phyloP scores from a whole-genome alignment of 805 yeast genomes.

The Suhomyces pyralidae region DNA sequence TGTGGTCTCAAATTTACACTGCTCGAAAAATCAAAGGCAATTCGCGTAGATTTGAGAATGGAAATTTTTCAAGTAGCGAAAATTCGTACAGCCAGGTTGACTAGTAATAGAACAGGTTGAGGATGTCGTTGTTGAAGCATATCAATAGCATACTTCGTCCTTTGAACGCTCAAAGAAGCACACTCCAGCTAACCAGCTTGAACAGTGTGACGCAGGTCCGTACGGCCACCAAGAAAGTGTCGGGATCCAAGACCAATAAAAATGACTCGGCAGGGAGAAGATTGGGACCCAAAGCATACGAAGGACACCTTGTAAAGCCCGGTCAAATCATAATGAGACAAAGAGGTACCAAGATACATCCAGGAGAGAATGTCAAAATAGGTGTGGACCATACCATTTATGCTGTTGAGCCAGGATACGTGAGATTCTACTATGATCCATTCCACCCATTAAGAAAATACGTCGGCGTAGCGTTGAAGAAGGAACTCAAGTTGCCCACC shows the following conservation, averaged over 20 bases:
- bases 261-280: conserved; percentile 94
- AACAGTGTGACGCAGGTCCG: conserved; percentile 50
- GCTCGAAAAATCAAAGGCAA: not conserved
- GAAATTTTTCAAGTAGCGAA: conserved; percentile 2
- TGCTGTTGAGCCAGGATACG: conserved; percentile 91
- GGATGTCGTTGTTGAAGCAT: conserved; percentile 3
- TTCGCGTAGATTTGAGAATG: conserved; percentile 2
- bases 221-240: conserved; percentile 89
- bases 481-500: conserved; percentile 68
- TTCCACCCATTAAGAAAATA: conserved; percentile 92
- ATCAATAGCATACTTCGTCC: conserved; percentile 3
- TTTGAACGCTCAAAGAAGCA: not conserved
- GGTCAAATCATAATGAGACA: conserved; percentile 92
- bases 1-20: not conserved
- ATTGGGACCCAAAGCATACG: conserved; percentile 85
- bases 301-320: conserved; percentile 69
- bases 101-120: not conserved
- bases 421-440: conserved; percentile 88
- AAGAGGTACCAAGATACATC: conserved; percentile 90
- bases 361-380: conserved; percentile 87
- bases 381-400: conserved; percentile 93
- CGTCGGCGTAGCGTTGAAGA: conserved; percentile 78
- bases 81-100: not conserved
- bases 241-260: conserved; percentile 92
- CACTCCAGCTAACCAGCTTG: not conserved